A percentile compares a stretch with the other conserved stretches of the same genome.
phyloP scores from a whole-genome alignment of 768 basidiomycete genomes.

The Crepidotus variabilis region DNA sequence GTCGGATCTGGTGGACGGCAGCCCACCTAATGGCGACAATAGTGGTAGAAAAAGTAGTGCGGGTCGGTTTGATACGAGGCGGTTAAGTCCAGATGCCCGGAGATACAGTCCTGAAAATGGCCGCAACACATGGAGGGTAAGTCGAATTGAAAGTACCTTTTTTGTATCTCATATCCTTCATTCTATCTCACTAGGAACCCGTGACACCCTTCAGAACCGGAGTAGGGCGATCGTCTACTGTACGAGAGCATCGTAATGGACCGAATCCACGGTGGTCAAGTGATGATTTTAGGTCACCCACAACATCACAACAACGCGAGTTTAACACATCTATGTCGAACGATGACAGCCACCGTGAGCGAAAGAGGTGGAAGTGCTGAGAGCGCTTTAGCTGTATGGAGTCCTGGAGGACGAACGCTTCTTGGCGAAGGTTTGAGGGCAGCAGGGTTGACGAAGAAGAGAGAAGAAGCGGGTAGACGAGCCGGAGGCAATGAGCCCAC shows the following conservation, averaged over 20 bases:
- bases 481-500: not conserved
- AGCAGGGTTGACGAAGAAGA: constrained; percentile 54
- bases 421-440: constrained; percentile 68
- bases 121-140: constrained; percentile 15
- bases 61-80: constrained; percentile 2
- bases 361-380: constrained; percentile 69
- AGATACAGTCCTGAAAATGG: not conserved
- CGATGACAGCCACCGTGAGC: constrained; percentile 27
- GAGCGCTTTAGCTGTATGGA: constrained; percentile 44
- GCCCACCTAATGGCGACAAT: constrained; percentile 1
- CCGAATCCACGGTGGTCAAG: constrained; percentile 20
- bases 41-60: constrained; percentile 10
- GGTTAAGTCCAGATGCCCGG: not conserved
- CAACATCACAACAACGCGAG: constrained; percentile 20
- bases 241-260: constrained; percentile 21
- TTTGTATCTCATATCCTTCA: not conserved
- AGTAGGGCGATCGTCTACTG: constrained; percentile 23
- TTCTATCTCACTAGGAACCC: constrained; percentile 24
- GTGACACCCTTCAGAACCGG: constrained; percentile 31
- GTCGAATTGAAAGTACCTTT: not conserved
- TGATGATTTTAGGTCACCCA: constrained; percentile 21
- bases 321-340: constrained; percentile 10
- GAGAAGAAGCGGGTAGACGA: constrained; percentile 13
- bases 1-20: constrained; percentile 21
- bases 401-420: constrained; percentile 46